These are phyloP conservation scores for Fusarium pseudonygamai DNA, from an alignment of 2,329 filamentous ascomycete genomes.

Conservation along the genomic window DNA sequence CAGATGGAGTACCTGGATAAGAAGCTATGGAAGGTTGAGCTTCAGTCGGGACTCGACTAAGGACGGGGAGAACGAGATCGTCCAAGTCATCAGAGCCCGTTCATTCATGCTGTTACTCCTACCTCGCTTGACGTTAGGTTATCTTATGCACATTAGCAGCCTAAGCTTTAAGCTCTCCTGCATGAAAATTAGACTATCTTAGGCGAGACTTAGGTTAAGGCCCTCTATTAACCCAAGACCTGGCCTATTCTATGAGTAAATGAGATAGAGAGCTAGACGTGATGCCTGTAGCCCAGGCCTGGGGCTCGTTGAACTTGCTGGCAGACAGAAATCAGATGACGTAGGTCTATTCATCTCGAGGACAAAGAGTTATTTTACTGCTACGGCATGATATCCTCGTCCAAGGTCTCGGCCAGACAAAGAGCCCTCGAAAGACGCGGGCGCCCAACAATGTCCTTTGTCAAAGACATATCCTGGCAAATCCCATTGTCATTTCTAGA, in stretches of 20 bases:
- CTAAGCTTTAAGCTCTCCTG: too few relatives aligned
- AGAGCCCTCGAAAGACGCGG: neutral
- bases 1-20: constrained; percentile 26
- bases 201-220: neutral
- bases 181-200: neutral
- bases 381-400: neutral
- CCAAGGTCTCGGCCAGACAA: neutral
- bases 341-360: neutral
- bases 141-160: too few relatives aligned
- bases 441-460: neutral
- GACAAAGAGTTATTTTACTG: neutral
- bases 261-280: neutral
- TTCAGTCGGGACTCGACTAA: constrained; percentile 1
- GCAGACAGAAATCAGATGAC: neutral
- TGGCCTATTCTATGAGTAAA: neutral
- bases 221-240: neutral
- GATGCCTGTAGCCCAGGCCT: neutral
- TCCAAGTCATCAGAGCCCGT: neutral
- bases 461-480: neutral
- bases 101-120: neutral
- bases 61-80: too few relatives aligned
- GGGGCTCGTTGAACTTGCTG: neutral
- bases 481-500: neutral
- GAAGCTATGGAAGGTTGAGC: constrained; percentile 17
- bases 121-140: neutral